A percentile compares a stretch with the other conserved stretches of the same genome.
These are phyloP conservation scores for Sugiyamaella mastotermitis DNA, from an alignment of 805 yeast genomes.

Conservation along the genomic window DNA sequence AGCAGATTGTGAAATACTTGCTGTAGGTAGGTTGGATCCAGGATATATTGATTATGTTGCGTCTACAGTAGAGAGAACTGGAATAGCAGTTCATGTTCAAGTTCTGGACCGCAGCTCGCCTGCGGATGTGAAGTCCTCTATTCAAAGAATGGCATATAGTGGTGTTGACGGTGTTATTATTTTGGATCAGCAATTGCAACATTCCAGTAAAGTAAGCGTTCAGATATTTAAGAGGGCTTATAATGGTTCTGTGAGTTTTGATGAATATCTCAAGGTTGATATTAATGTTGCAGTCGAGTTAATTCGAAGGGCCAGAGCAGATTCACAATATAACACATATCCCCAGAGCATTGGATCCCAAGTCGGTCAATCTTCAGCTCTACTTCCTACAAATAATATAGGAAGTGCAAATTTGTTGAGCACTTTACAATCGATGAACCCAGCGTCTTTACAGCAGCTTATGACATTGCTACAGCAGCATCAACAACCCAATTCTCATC, in stretches of 20 bases:
- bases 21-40: conserved; percentile 42
- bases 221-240: conserved; percentile 65
- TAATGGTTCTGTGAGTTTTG: conserved; percentile 57
- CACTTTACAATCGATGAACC: background rate
- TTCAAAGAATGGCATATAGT: conserved; percentile 73
- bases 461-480: no score
- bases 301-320: conserved; percentile 29
- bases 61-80: conserved; percentile 35
- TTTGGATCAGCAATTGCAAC: conserved; percentile 43
- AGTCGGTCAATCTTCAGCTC: background rate
- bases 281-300: conserved; percentile 60
- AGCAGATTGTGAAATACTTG: conserved; percentile 44
- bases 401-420: no score
- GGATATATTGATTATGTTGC: conserved; percentile 39
- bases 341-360: no score
- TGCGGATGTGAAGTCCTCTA: conserved; percentile 34
- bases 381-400: background rate
- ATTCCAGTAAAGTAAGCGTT: conserved; percentile 47
- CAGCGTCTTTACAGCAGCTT: no score
- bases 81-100: conserved; percentile 37
- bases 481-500: background rate
- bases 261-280: conserved; percentile 71
- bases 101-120: conserved; percentile 39
- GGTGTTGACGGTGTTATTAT: conserved; percentile 71
- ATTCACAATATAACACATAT: conserved; percentile 2